Evolutionary conservation across 2,329 filamentous ascomycete genomes (phyloP).

Genomic region (Nigrospora osmanthi): DNA sequence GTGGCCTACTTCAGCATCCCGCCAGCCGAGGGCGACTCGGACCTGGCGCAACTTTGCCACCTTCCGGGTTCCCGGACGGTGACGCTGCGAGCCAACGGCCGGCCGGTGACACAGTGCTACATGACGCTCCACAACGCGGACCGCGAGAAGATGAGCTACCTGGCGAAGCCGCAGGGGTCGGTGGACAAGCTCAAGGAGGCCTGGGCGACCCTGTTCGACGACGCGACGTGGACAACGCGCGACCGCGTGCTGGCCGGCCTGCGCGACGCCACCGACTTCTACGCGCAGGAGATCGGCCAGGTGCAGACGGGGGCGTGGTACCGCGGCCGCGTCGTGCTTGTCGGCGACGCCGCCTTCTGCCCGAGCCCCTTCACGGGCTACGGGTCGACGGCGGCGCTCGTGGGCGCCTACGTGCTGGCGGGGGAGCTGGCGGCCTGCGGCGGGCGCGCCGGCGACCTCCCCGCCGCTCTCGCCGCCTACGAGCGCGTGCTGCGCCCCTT

Average conservation of each 20-base stretch:
- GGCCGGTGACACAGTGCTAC: conserved; percentile 25
- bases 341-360: conserved; percentile 48
- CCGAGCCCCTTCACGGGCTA: conserved; percentile 41
- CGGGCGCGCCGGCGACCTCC: conserved; percentile 17
- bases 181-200: conserved; percentile 11
- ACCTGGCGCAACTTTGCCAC: conserved; percentile 24
- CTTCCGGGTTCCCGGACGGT: conserved; percentile 26
- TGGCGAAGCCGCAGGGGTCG: conserved; percentile 3
- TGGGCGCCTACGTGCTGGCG: conserved; percentile 48
- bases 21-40: conserved; percentile 11
- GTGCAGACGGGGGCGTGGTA: conserved; percentile 37
- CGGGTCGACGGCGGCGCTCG: conserved; percentile 39
- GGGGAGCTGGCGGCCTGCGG: conserved; percentile 36
- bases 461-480: conserved; percentile 30
- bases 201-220: conserved; percentile 22
- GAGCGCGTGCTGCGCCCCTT: conserved; percentile 35
- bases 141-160: conserved; percentile 2
- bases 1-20: conserved; percentile 32
- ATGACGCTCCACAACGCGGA: conserved; percentile 15
- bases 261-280: conserved; percentile 32
- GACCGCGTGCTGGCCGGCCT: conserved; percentile 9
- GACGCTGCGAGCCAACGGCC: conserved; percentile 26
- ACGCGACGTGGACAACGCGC: conserved; percentile 12
- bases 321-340: conserved; percentile 35
- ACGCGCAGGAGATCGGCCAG: conserved; percentile 33